Conservation (phyloP, 2,329 filamentous ascomycete species). For the Ascochyta lentis region DNA sequence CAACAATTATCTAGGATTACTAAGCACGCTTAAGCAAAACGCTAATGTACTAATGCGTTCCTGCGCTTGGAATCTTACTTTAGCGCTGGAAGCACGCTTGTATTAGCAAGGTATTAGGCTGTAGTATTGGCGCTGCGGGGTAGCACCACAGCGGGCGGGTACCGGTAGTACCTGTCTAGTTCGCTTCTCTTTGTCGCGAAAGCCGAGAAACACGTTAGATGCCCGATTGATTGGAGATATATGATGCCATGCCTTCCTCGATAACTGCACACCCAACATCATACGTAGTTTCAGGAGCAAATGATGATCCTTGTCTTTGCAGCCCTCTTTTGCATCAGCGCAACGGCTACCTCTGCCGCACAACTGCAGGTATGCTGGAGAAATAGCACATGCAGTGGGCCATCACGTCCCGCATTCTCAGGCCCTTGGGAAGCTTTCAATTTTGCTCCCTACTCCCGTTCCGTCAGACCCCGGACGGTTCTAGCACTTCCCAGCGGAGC, state of each 20-base stretch:
- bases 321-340: background rate
- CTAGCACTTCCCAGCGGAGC: conserved; percentile 1
- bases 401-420: background rate
- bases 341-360: background rate
- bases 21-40: too few relatives aligned
- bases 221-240: background rate
- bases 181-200: conserved; percentile 6
- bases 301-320: background rate
- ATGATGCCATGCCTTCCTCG: background rate
- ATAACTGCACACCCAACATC: background rate
- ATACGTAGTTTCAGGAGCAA: accelerated
- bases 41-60: too few relatives aligned
- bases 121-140: too few relatives aligned
- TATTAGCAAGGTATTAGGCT: too few relatives aligned
- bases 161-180: background rate
- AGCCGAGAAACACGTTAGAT: background rate
- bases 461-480: background rate
- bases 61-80: too few relatives aligned
- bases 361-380: background rate
- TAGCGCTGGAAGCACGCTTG: too few relatives aligned
- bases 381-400: conserved; percentile 5
- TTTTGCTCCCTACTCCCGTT: conserved; percentile 3
- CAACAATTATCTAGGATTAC: too few relatives aligned
- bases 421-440: conserved; percentile 6
- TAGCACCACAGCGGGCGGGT: too few relatives aligned